These are phyloP conservation scores for Alternaria angustiovoidea DNA, from an alignment of 2,329 filamentous ascomycete species.

Conservation along the genomic window DNA sequence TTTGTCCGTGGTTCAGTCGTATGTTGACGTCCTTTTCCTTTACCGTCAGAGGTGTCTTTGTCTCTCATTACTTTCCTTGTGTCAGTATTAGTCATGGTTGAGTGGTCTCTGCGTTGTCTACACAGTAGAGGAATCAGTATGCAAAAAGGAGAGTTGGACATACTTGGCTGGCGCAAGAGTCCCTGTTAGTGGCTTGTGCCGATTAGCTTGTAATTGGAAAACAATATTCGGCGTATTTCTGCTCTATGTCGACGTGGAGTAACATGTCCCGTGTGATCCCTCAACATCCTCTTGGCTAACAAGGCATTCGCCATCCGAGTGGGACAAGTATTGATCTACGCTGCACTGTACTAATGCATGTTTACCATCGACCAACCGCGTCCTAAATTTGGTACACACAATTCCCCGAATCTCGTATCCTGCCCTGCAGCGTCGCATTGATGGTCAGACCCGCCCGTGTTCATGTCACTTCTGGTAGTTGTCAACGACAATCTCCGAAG, in stretches of 20 bases:
- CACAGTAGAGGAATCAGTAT: constrained; percentile 27
- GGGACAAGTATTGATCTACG: constrained; percentile 1
- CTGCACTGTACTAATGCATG: constrained; percentile 2
- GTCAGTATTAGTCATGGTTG: constrained; percentile 26
- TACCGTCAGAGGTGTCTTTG: constrained; percentile 27
- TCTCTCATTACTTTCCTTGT: constrained; percentile 32
- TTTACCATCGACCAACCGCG: constrained; percentile 16
- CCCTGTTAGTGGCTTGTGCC: constrained; percentile 30
- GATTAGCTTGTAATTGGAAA: constrained; percentile 44
- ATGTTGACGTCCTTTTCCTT: constrained; percentile 34
- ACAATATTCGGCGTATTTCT: constrained; percentile 25
- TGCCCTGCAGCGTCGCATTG: constrained; percentile 9
- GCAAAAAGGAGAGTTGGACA: constrained; percentile 19
- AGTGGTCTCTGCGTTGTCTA: constrained; percentile 21
- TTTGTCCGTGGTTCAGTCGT: constrained; percentile 35
- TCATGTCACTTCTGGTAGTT: constrained; percentile 13
- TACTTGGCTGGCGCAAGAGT: constrained; percentile 42
- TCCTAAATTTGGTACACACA: constrained; percentile 15
- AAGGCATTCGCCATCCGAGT: background rate
- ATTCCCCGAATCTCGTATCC: constrained; percentile 7
- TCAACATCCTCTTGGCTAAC: background rate
- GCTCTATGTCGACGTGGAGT: background rate
- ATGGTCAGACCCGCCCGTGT: constrained; percentile 14
- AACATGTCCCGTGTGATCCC: background rate
- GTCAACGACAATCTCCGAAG: constrained; percentile 5